Conservation (phyloP, 768 basidiomycete genomes). For the Tricholoma sp. region DNA sequence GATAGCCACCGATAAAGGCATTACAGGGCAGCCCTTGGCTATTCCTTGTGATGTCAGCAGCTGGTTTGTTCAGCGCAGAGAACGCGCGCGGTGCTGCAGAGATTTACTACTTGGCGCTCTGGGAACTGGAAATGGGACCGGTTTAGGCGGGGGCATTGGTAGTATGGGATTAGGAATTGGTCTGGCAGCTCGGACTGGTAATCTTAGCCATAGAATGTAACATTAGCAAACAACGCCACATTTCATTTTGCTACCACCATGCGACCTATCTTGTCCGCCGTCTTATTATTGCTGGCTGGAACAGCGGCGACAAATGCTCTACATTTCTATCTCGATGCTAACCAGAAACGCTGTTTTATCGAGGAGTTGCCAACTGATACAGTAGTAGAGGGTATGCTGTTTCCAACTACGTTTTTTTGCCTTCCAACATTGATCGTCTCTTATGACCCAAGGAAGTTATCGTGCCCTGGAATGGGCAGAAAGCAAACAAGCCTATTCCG, state of each 20-base stretch:
- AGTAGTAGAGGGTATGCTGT: slow-evolving; percentile 77
- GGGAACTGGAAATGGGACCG: slow-evolving; percentile 32
- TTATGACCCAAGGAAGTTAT: slow-evolving; percentile 70
- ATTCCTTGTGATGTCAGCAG: slow-evolving; percentile 68
- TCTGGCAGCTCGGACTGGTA: slow-evolving; percentile 27
- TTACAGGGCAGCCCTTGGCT: slow-evolving; percentile 63
- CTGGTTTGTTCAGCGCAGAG: slow-evolving; percentile 78
- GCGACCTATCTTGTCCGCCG: slow-evolving; percentile 20
- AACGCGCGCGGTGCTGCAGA: slow-evolving; percentile 55
- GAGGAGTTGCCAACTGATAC: slow-evolving; percentile 95
- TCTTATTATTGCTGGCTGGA: slow-evolving; percentile 35
- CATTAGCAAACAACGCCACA: slow-evolving; percentile 1
- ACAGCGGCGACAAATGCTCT: slow-evolving; percentile 60
- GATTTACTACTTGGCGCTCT: slow-evolving; percentile 55
- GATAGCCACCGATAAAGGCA: slow-evolving; percentile 48
- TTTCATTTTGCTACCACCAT: slow-evolving; percentile 13
- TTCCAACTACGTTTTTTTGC: not conserved
- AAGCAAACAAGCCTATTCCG: slow-evolving; percentile 53
- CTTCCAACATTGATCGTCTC: slow-evolving; percentile 1
- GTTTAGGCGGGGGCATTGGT: slow-evolving; percentile 24
- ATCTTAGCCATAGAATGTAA: slow-evolving; percentile 17
- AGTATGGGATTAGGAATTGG: slow-evolving; percentile 21
- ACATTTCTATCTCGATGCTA: slow-evolving; percentile 95
- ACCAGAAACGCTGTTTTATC: slow-evolving; percentile 91
- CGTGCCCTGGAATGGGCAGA: slow-evolving; percentile 91